These are phyloP conservation scores for Blastobotrys attinorum DNA, from an alignment of 805 yeast genomes.

Conservation along the genomic window DNA sequence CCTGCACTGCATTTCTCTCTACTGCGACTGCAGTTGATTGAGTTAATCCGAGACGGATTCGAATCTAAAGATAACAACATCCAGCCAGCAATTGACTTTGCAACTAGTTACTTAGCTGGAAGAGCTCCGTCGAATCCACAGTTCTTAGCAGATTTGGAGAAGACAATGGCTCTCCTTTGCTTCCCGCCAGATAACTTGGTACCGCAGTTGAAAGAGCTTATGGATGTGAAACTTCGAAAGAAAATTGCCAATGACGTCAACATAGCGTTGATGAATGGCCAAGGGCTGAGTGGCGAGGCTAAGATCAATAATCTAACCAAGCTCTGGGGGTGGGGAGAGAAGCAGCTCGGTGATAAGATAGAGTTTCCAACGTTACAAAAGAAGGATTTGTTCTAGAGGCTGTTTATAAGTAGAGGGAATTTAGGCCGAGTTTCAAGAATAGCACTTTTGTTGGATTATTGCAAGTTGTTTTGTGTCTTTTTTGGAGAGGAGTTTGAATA, in stretches of 20 bases:
- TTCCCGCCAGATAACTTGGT: constrained; percentile 33
- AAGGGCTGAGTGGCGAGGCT: constrained; percentile 29
- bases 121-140: constrained; percentile 46
- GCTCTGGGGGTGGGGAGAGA: constrained; percentile 60
- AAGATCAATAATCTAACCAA: constrained; percentile 48
- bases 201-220: constrained; percentile 42
- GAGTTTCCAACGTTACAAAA: constrained; percentile 29
- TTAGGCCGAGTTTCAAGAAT: no score
- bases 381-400: constrained; percentile 14
- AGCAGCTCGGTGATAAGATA: constrained; percentile 33
- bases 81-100: constrained; percentile 28
- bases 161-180: constrained; percentile 73
- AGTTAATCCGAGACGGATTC: constrained; percentile 60
- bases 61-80: constrained; percentile 20
- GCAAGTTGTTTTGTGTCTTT: no score
- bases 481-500: no score
- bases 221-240: constrained; percentile 52
- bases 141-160: constrained; percentile 65
- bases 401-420: no score
- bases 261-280: constrained; percentile 43
- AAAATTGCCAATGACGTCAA: constrained; percentile 68
- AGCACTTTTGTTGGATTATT: no score
- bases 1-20: constrained; percentile 64
- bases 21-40: constrained; percentile 65
- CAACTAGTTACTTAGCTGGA: constrained; percentile 40